Conservation (phyloP, 164 flowering plant species). For the Warburgia ugandensis region DNA sequence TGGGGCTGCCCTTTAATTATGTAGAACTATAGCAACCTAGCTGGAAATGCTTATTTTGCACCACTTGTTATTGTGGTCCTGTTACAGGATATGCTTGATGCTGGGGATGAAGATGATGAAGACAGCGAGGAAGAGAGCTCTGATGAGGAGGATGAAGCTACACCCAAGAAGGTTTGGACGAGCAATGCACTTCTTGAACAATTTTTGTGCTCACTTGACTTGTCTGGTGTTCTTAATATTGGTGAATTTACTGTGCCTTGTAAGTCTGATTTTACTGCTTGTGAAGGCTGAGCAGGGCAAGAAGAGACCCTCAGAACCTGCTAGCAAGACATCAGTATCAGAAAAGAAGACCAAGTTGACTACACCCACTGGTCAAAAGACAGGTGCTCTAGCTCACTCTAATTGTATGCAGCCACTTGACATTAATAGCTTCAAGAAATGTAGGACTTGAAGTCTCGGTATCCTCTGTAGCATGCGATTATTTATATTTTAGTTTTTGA, state of each 20-base stretch:
- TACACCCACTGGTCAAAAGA: slow-evolving; percentile 44
- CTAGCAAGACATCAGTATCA: slow-evolving; percentile 34
- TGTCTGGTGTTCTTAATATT: too few relatives aligned
- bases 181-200: too few relatives aligned
- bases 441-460: too few relatives aligned
- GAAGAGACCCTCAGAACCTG: slow-evolving; percentile 52
- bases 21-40: not conserved
- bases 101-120: slow-evolving; percentile 20
- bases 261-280: not conserved
- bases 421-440: too few relatives aligned
- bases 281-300: slow-evolving; percentile 34
- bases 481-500: not conserved
- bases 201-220: too few relatives aligned
- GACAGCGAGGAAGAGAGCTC: slow-evolving; percentile 23
- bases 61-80: not conserved
- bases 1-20: not conserved
- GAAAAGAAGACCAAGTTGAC: slow-evolving; percentile 61
- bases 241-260: too few relatives aligned
- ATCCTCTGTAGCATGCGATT: too few relatives aligned
- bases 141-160: slow-evolving; percentile 41
- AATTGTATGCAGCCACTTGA: too few relatives aligned
- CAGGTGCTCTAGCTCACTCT: too few relatives aligned
- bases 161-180: slow-evolving; percentile 42
- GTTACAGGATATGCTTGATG: slow-evolving; percentile 13
- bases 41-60: not conserved